A percentile compares a stretch with the other conserved stretches of the same genome.
These are phyloP conservation scores for Jackrogersella minutella DNA, from an alignment of 495 filamentous ascomycete species.

Conservation along the genomic window DNA sequence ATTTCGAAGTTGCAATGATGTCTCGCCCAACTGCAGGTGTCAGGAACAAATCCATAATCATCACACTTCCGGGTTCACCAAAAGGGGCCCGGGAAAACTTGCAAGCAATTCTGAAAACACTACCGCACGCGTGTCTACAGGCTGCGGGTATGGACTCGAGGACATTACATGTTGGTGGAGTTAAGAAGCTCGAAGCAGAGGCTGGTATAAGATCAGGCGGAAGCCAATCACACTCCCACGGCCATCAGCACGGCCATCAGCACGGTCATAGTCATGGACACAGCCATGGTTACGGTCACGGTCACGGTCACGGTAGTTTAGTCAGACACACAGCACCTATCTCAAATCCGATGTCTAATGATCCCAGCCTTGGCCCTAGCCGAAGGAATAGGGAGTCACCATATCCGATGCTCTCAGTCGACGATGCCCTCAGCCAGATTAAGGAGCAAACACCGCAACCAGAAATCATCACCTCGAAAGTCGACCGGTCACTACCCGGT, in stretches of 20 bases:
- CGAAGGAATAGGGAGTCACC: slow-evolving; percentile 83
- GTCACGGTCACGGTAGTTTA: slow-evolving; percentile 70
- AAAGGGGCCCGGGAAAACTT: slow-evolving; percentile 98
- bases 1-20: slow-evolving; percentile 87
- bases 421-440: slow-evolving; percentile 79
- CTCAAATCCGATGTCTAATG: slow-evolving; percentile 74
- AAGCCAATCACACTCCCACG: slow-evolving; percentile 34
- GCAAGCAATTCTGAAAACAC: slow-evolving; percentile 83
- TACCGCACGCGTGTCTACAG: slow-evolving; percentile 94
- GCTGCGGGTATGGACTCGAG: slow-evolving; percentile 85
- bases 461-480: slow-evolving; percentile 60
- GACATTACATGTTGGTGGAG: slow-evolving; percentile 78
- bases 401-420: slow-evolving; percentile 89
- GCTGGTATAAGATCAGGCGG: slow-evolving; percentile 66
- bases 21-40: slow-evolving; percentile 92
- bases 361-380: slow-evolving; percentile 79
- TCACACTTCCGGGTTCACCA: slow-evolving; percentile 93
- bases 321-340: slow-evolving; percentile 74
- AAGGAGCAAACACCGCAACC: slow-evolving; percentile 70
- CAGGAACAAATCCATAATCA: slow-evolving; percentile 80
- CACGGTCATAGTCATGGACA: slow-evolving; percentile 61
- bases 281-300: slow-evolving; percentile 63
- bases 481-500: slow-evolving; percentile 71
- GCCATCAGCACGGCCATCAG: slow-evolving; percentile 45
- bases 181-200: slow-evolving; percentile 83